Base-by-base conservation (phyloP, 345 rosid species). In the Anastatica hierochuntica region DNA sequence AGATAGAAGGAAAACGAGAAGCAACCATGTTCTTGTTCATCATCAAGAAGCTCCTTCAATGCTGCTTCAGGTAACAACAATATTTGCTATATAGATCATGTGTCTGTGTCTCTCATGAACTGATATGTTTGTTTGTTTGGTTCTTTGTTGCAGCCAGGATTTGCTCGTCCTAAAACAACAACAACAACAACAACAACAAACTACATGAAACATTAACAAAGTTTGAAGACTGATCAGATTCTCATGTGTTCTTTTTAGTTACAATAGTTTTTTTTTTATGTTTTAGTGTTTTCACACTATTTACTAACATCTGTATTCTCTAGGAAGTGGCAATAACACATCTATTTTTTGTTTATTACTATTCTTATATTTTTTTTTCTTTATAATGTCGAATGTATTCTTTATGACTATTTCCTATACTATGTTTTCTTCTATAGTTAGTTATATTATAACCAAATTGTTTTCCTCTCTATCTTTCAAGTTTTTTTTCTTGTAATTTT, bases 41-140 rank as follows among this genome's bases (percentile, higher is more conserved):
- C 82, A 76, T n/a, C n/a, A n/a, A 53, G 85, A 84, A 55, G 69
- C 77, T 42, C 97, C 94, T 48, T 90, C 97, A 45, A 70, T 82
- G 90, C 85, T 90, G 67, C 95, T 86, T 74, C 95, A 86, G 95
- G 95, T 85, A 62, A 14, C 21, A 13, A 42, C 15, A 8, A 3
- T 43, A 36, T 11, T 38, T 29, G 16, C n/a, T n/a, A n/a, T n/a
- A n/a, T n/a, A n/a, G n/a, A 36, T 14, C 38, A 44, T 20, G 39
- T 49, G 42, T 37, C 23, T 17, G 41, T 36, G 7, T 14, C 24
- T 4, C 12, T 16, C 46, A 48, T 15, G 12, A 16, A 53, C 40
- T 45, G 2, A 45, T 62, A 49, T 54, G 10, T 49, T 16, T 66
- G 60, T 58, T 68, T 78, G 48, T 29, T 7, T 29, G 49, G 33